Percentiles rank a stretch among this genome's conserved stretches.
Evolutionary conservation across 192 early-diverging fungal genomes (phyloP).

Genomic region (Funneliformis mosseae): DNA sequence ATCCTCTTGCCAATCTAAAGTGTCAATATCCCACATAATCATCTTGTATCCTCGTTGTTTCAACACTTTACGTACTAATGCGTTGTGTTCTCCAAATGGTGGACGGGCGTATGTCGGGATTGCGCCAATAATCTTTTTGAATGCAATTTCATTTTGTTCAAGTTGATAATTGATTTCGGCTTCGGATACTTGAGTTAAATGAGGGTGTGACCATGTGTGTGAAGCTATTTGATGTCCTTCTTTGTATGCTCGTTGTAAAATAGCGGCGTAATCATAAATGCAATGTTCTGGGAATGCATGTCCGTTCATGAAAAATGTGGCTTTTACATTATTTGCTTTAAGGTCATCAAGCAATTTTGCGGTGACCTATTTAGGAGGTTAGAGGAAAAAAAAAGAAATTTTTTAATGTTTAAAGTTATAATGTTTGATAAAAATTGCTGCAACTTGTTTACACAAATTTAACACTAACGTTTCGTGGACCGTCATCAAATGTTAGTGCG

Average conservation of each 20-base stretch:
- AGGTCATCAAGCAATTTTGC: constrained; percentile 55
- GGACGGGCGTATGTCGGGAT: constrained; percentile 62
- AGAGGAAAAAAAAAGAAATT: not conserved
- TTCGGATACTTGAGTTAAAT: constrained; percentile 42
- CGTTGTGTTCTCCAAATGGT: constrained; percentile 46
- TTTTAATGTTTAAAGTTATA: too few species aligned
- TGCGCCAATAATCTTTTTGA: constrained; percentile 54
- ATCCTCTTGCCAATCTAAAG: not conserved
- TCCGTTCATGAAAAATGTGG: constrained; percentile 72
- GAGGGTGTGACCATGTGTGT: constrained; percentile 62
- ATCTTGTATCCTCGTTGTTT: constrained; percentile 36
- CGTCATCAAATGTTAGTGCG: constrained; percentile 15
- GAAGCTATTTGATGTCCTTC: constrained; percentile 67
- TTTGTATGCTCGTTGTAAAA: constrained; percentile 40
- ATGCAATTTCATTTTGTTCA: constrained; percentile 50
- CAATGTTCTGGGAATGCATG: constrained; percentile 34
- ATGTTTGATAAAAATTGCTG: too few species aligned
- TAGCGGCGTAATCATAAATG: constrained; percentile 49
- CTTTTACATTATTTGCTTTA: constrained; percentile 55
- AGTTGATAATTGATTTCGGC: constrained; percentile 48
- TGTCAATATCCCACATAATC: constrained; percentile 45
- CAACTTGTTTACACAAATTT: not conserved
- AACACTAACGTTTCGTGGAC: not conserved
- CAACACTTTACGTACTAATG: constrained; percentile 24
- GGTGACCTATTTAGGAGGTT: constrained; percentile 44